phyloP scores from a whole-genome alignment of 257 asterid genomes.

The Verbascum thapsus region DNA sequence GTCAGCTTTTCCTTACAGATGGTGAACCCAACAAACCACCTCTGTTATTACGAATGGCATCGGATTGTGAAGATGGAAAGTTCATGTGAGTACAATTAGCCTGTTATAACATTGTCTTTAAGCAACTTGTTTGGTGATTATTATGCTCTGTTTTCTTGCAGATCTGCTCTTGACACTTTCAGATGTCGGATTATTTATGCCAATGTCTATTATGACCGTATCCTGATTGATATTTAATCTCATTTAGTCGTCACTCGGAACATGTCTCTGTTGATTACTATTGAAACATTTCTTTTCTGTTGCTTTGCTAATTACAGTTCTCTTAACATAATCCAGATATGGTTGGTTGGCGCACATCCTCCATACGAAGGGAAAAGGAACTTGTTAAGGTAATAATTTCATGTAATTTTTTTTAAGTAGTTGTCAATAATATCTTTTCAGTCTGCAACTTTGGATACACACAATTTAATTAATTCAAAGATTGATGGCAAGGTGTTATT shows the following conservation, averaged over 20 bases:
- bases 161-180: slow-evolving; percentile 90
- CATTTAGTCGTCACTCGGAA: slow-evolving; percentile 15
- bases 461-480: too few species aligned
- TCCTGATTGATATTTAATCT: slow-evolving; percentile 36
- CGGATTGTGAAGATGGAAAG: slow-evolving; percentile 76
- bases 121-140: slow-evolving; percentile 21
- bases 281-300: slow-evolving; percentile 27
- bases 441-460: slow-evolving; percentile 8
- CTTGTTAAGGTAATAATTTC: slow-evolving; percentile 68
- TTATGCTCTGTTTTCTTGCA: slow-evolving; percentile 40
- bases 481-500: slow-evolving; percentile 4
- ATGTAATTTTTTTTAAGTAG: not conserved
- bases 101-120: slow-evolving; percentile 17
- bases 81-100: slow-evolving; percentile 60
- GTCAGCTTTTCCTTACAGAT: slow-evolving; percentile 81
- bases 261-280: not conserved
- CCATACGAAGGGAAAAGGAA: slow-evolving; percentile 83
- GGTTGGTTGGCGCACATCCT: slow-evolving; percentile 99
- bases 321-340: slow-evolving; percentile 67
- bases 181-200: slow-evolving; percentile 77
- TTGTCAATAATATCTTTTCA: not conserved
- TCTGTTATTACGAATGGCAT: slow-evolving; percentile 77
- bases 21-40: slow-evolving; percentile 75
- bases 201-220: slow-evolving; percentile 85
- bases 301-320: slow-evolving; percentile 33